Percentiles rank a stretch among this genome's conserved stretches.
Evolutionary conservation across 768 basidiomycete genomes (phyloP).

Genomic region (Phaeolepiota aurea): DNA sequence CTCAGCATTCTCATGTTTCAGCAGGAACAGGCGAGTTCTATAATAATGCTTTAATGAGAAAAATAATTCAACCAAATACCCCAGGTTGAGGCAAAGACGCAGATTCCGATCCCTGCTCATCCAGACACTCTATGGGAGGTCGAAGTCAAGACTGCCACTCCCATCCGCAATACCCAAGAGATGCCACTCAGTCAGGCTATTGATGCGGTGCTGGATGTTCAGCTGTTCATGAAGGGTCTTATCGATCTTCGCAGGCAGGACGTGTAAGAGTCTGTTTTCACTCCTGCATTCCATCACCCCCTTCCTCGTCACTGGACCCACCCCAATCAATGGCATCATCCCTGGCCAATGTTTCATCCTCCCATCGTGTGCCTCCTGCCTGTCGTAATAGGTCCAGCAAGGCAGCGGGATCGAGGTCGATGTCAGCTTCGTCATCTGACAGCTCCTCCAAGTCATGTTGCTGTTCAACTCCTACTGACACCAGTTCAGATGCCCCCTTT

Average conservation of each 20-base stretch:
- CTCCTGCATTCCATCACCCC: conserved; percentile 11
- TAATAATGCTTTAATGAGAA: not conserved
- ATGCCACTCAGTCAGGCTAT: conserved; percentile 64
- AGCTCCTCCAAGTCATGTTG: conserved; percentile 16
- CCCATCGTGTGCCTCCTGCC: conserved; percentile 19
- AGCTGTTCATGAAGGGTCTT: conserved; percentile 77
- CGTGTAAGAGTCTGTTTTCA: conserved; percentile 24
- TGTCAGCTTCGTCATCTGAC: conserved; percentile 23
- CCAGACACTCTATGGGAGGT: conserved; percentile 82
- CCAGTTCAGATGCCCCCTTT: not conserved
- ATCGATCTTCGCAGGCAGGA: conserved; percentile 73
- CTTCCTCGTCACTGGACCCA: conserved; percentile 36
- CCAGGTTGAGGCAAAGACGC: conserved; percentile 69
- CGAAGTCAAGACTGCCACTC: conserved; percentile 76
- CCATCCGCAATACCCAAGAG: conserved; percentile 71
- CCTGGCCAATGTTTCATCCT: conserved; percentile 36
- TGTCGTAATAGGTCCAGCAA: conserved; percentile 34
- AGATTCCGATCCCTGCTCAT: conserved; percentile 70
- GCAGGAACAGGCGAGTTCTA: conserved; percentile 79
- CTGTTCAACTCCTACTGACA: conserved; percentile 1
- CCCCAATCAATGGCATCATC: conserved; percentile 54
- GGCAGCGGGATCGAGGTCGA: conserved; percentile 27
- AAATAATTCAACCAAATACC: not conserved
- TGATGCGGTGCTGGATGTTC: conserved; percentile 74
- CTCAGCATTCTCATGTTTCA: conserved; percentile 79